phyloP scores from a whole-genome alignment of 2,329 filamentous ascomycete species.

The Drechslerella stenobrocha region DNA sequence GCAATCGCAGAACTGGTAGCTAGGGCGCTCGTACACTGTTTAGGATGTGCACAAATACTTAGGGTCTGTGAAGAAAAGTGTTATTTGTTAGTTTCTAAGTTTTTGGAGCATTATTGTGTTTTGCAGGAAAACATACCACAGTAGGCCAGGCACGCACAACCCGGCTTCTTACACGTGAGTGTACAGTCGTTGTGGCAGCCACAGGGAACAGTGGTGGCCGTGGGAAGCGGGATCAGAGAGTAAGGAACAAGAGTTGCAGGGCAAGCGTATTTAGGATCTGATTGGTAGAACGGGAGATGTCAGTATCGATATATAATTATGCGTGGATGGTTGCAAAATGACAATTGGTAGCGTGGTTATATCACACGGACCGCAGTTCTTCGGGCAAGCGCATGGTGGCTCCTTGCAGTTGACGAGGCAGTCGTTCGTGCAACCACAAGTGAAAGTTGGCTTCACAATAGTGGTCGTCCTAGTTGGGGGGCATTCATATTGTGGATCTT shows the following conservation, averaged over 20 bases:
- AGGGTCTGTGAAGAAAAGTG: conserved; percentile 19
- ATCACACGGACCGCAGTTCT: conserved; percentile 39
- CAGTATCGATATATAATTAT: background rate
- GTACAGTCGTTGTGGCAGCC: conserved; percentile 41
- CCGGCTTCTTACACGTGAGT: conserved; percentile 11
- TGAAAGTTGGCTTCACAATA: conserved; percentile 31
- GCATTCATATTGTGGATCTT: conserved; percentile 41
- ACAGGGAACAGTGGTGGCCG: conserved; percentile 15
- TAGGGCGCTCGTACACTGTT: no score
- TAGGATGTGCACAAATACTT: conserved; percentile 22
- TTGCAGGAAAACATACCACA: conserved; percentile 34
- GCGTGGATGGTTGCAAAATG: background rate
- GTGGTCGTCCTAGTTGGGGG: conserved; percentile 35
- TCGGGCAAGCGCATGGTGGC: conserved; percentile 43
- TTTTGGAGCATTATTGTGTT: background rate
- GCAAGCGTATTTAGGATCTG: conserved; percentile 48
- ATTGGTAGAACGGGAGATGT: background rate
- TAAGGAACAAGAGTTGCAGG: conserved; percentile 10
- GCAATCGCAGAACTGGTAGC: no score
- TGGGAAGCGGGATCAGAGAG: conserved; percentile 15
- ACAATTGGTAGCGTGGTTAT: background rate
- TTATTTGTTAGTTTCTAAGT: conserved; percentile 15
- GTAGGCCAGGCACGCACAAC: conserved; percentile 32
- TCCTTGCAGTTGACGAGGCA: conserved; percentile 40
- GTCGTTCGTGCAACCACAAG: conserved; percentile 47